Evolutionary conservation across 1,139 yeast genomes (phyloP).

Genomic region (Nakaseomyces nivariensis): DNA sequence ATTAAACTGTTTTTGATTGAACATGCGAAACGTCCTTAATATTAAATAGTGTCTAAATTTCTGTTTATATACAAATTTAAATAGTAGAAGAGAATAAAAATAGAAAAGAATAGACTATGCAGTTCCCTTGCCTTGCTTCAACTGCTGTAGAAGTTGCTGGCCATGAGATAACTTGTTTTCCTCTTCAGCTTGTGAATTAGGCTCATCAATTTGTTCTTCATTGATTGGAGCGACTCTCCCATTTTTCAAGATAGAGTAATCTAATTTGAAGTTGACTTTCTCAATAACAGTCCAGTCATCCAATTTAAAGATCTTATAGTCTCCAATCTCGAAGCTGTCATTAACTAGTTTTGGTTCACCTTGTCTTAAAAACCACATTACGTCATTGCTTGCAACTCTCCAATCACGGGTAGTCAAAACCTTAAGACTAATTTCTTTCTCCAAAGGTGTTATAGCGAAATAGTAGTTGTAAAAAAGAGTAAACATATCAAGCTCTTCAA

Average conservation of each 20-base stretch:
- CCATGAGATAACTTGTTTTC: conserved; percentile 17
- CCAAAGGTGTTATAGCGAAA: conserved; percentile 48
- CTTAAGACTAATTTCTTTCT: conserved; percentile 32
- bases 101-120: neutral
- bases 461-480: conserved; percentile 55
- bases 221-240: conserved; percentile 1
- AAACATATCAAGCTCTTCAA: conserved; percentile 26
- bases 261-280: conserved; percentile 28
- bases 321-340: conserved; percentile 34
- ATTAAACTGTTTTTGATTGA: neutral
- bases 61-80: conserved; percentile 1
- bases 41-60: conserved; percentile 1
- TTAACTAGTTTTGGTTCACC: conserved; percentile 30
- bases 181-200: neutral
- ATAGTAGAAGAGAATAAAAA: neutral
- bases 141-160: conserved; percentile 25
- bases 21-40: neutral
- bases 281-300: conserved; percentile 35
- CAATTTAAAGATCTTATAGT: conserved; percentile 35
- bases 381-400: conserved; percentile 28
- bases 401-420: conserved; percentile 31
- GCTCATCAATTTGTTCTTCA: neutral
- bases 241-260: conserved; percentile 15
- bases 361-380: conserved; percentile 34
- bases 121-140: conserved; percentile 19